Base-by-base conservation (phyloP, 768 basidiomycete species). In the Leccinum truebloodii region DNA sequence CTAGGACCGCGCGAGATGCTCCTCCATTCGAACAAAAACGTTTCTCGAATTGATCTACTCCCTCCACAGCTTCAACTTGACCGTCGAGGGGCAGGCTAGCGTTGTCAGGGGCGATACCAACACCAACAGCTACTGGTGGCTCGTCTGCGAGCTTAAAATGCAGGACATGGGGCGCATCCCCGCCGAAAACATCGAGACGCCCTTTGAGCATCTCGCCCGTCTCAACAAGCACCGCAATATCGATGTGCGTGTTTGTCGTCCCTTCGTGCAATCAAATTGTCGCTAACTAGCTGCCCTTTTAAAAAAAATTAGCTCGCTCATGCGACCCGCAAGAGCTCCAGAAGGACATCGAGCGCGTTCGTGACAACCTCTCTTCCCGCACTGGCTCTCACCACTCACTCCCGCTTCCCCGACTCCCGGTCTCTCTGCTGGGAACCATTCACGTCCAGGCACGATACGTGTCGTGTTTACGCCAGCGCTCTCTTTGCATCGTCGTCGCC, bases 141-240 rank as follows among this genome's bases (percentile, higher is more conserved):
- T 98, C 54, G 96, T 99, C 8, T 86, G 95, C 52, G 97, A 98
- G 9, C 86, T 99, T 64, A 98, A 98, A 79, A 97, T 95, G 10
- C 95, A 98, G 75, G 95, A 97, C 69, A 93, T 99, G n/a, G 97
- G 97, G 0, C 98, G 98, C 74, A 98, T 99, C 54, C 97, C 97
- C 18, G 97, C 97, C 0, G 97, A 99, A 77, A 98, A 98, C 74
- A 98, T 99, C 65, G 97, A 99, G 74, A 99, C 97, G 0, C 97
- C 97, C 0, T 97, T 94, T 68, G 97, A 99, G 73, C 84, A 96
- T 41, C 83, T 98, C 7, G 97, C 97, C 0, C 80, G 97, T 59
- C 81, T 98, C 58, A 98, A 99, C 79, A 98, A 98, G 72, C 94
- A 96, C 70, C 83, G 95, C 32, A 99, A 99, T 73, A 90, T 98